Base-by-base conservation (phyloP, 208 protist genomes). In the Trypanosoma theileri region DNA sequence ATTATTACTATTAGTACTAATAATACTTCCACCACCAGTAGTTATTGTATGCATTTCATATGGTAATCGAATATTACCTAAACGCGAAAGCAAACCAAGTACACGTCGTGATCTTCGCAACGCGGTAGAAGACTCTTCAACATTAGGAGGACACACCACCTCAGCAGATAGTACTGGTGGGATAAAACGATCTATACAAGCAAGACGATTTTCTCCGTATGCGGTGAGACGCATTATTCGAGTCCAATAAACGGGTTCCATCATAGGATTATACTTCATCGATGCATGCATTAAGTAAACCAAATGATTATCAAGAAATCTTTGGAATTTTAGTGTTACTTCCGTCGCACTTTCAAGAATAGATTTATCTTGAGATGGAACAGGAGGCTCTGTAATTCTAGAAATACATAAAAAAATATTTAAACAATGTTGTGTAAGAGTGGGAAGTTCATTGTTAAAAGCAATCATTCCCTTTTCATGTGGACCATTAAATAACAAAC, bases 401-500 rank as follows among this genome's bases (percentile, higher is more conserved):
- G 52, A 59, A 58, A 73, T 22, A 16, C n/a, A 19, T 17, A 21
- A 42, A 61, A 86, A 86, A 53, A 76, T 66, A 35, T 66, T 54
- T 6, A 59, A 64, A 73, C 81, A 86, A 35, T 58, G 70, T 26
- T 66, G 66, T 35, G 79, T 75, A 65, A 86, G 74, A 31, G 70
- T 51, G 0, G 74, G 70, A 22, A 80, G 60, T 10, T 59, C 59
- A 6, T 35, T 61, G 59, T 80, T 83, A 42, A 83, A 71, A 45
- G 69, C 64, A 24, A 50, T 55, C 21, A 75, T 56, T 4, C 21
- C 71, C 1, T 52, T 48, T 40, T 77, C 69, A 50, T 71, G 54
- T 26, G 40, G 22, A 19, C 59, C 68, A 45, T 79, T 69, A 63
- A 80, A 84, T 19, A 72, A 64, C 14, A 73, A 56, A 11, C 73